Conservation (phyloP, 2,329 filamentous ascomycete genomes). For the Ophiostoma novo-ulmi region DNA sequence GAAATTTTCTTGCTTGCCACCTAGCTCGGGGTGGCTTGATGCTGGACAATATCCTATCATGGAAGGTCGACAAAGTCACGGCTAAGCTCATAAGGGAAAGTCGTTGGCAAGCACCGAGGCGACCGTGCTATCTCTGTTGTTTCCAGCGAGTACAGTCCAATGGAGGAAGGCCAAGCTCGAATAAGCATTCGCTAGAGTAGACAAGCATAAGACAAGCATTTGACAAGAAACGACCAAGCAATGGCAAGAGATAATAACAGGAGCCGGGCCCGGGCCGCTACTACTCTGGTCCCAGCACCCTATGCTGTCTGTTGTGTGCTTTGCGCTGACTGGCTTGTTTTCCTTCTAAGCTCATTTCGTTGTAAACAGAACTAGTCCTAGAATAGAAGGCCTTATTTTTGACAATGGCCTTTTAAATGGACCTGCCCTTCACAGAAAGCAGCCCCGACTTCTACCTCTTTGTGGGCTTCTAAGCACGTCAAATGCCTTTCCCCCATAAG, state of each 20-base stretch:
- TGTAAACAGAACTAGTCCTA: not conserved
- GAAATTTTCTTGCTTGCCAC: not conserved
- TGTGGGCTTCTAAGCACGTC: not conserved
- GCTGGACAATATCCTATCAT: not conserved
- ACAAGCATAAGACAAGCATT: slow-evolving; percentile 5
- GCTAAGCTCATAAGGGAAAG: not conserved
- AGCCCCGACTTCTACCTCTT: not conserved
- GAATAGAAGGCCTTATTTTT: not conserved
- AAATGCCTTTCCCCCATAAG: not conserved
- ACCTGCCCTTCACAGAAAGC: slow-evolving; percentile 2
- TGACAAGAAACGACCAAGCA: not conserved
- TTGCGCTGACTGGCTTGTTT: not conserved
- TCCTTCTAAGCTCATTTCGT: not conserved
- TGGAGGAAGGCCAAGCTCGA: not conserved
- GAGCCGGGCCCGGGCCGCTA: not conserved
- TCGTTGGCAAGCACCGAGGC: not conserved
- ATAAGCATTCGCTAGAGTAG: not conserved
- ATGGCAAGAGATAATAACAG: not conserved
- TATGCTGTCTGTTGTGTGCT: not conserved
- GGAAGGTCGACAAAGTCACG: not conserved
- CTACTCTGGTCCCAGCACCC: not conserved
- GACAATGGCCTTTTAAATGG: not conserved
- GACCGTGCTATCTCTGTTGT: not conserved
- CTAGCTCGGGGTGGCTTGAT: not conserved
- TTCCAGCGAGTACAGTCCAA: not conserved